These are phyloP conservation scores for Botryotinia narcissicola DNA, from an alignment of 2,329 filamentous ascomycete species.

Conservation along the genomic window DNA sequence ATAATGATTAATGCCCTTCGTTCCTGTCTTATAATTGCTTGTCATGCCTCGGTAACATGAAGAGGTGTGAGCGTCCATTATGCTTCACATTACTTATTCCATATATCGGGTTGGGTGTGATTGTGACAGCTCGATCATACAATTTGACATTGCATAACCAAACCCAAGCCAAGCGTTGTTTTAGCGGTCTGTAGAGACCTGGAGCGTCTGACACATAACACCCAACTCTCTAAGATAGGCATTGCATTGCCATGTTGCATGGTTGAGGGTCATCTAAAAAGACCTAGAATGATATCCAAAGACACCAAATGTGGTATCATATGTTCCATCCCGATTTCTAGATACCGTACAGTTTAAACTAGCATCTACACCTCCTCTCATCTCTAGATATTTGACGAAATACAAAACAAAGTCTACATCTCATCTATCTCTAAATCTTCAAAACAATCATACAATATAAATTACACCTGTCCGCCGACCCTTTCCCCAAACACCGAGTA, in stretches of 20 bases:
- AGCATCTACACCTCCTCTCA: not conserved
- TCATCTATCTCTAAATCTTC: not conserved
- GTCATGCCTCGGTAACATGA: not conserved
- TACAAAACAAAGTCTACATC: not conserved
- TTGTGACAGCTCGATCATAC: not conserved
- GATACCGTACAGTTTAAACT: not conserved
- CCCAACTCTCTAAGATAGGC: not conserved
- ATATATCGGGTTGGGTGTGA: not conserved
- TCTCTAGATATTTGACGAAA: not conserved
- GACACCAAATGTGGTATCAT: not conserved
- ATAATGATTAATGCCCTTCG: not conserved
- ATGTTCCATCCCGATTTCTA: not conserved
- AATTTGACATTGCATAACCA: not conserved
- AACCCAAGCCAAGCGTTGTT: not conserved
- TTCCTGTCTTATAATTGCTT: no score
- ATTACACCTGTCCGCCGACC: not conserved
- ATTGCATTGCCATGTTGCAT: not conserved
- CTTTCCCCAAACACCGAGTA: slow-evolving; percentile 60
- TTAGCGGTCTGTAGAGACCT: not conserved
- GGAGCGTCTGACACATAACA: not conserved
- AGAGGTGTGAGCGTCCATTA: not conserved
- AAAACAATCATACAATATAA: not conserved
- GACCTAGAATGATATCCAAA: not conserved
- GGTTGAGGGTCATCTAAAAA: not conserved
- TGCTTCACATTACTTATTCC: not conserved